These are phyloP conservation scores for Saturnispora besseyi DNA, from an alignment of 805 yeast genomes.

Conservation along the genomic window DNA sequence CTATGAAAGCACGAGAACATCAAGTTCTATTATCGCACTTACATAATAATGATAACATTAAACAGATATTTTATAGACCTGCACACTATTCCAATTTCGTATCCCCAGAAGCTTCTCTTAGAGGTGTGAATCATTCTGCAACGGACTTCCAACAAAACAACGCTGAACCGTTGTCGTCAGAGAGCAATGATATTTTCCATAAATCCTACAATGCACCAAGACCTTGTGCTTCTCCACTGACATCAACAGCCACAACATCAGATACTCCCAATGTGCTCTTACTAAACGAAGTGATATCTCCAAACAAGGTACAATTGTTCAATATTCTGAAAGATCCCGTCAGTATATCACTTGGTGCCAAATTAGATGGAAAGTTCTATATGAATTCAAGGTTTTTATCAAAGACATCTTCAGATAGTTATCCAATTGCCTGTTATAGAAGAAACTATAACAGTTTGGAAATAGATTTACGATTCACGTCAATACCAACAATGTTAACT, in stretches of 20 bases:
- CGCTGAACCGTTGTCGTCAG: not conserved
- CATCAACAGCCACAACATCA: not conserved
- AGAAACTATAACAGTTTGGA: constrained; percentile 13
- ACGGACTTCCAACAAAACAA: not conserved
- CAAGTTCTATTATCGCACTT: not conserved
- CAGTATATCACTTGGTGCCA: not conserved
- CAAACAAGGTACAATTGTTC: not conserved
- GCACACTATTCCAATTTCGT: not conserved
- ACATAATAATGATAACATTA: not conserved
- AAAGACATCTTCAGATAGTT: not conserved
- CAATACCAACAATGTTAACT: not conserved
- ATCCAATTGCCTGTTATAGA: constrained; percentile 19
- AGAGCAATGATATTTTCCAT: not conserved
- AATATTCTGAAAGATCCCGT: not conserved
- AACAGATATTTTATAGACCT: not conserved
- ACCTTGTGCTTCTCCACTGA: not conserved
- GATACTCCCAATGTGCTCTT: not conserved
- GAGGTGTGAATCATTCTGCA: not conserved
- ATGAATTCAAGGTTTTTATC: constrained; percentile 12
- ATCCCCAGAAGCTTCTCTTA: not conserved
- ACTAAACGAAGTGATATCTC: not conserved
- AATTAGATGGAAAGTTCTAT: constrained; percentile 17
- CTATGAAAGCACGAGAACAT: not conserved
- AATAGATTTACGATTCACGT: not conserved
- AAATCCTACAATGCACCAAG: not conserved